These are phyloP conservation scores for Discostella stelligera DNA, from an alignment of 352 stramenopile genomes.

Conservation along the genomic window DNA sequence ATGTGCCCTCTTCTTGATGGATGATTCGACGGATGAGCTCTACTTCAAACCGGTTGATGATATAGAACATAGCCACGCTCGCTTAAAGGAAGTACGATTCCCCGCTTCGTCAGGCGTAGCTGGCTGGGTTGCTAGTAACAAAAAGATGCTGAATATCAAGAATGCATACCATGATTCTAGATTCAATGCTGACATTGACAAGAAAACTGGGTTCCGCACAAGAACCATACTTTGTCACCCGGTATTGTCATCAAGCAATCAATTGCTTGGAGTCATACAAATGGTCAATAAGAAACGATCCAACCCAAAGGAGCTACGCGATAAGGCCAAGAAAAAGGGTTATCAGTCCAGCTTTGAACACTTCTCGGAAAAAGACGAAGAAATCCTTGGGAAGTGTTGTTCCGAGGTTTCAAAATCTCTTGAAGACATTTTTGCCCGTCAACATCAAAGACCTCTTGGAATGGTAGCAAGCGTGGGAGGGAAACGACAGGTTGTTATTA, in stretches of 20 bases:
- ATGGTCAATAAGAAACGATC: conserved; percentile 85
- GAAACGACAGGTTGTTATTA: background rate
- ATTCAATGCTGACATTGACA: conserved; percentile 90
- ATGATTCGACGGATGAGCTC: conserved; percentile 68
- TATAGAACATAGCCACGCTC: conserved; percentile 43
- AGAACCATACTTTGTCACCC: conserved; percentile 89
- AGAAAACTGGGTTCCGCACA: conserved; percentile 89
- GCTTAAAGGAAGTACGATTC: conserved; percentile 55
- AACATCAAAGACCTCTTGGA: conserved; percentile 13
- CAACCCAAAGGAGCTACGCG: conserved; percentile 31
- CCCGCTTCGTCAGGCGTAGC: conserved; percentile 82
- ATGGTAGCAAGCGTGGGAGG: conserved; percentile 9
- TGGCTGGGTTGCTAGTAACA: conserved; percentile 86
- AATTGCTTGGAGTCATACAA: conserved; percentile 89
- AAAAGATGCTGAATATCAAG: conserved; percentile 86
- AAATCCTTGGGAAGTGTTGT: conserved; percentile 46
- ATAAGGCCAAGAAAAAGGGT: conserved; percentile 45
- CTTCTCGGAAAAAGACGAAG: conserved; percentile 51
- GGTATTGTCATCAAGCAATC: conserved; percentile 59
- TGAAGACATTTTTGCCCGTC: conserved; percentile 26
- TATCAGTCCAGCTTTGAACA: conserved; percentile 46
- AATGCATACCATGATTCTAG: conserved; percentile 89
- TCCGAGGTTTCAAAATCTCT: conserved; percentile 41
- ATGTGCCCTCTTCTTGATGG: conserved; percentile 88
- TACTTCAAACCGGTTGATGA: conserved; percentile 69